phyloP scores from a whole-genome alignment of 371 early-diverging fungal species.

The Mucor circinelloides region DNA sequence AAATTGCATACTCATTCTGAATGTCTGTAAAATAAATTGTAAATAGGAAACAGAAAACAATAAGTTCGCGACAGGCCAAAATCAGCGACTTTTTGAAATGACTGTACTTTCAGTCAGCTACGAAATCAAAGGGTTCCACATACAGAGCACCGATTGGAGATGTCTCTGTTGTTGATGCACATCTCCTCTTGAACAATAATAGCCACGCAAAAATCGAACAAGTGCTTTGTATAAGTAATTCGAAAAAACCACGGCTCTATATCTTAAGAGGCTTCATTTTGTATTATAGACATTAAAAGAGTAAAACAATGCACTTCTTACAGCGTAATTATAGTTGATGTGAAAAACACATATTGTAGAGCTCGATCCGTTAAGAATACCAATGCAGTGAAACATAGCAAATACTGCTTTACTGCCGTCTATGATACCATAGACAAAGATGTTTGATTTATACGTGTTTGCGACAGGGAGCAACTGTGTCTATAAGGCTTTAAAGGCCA shows the following conservation, averaged over 20 bases:
- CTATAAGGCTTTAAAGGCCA: not conserved
- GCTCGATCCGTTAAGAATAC: no score
- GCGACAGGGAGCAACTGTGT: not conserved
- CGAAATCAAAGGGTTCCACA: not conserved
- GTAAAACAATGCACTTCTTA: no score
- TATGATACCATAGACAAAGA: not conserved
- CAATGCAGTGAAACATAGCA: not conserved
- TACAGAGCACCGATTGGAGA: not conserved
- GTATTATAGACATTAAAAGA: no score
- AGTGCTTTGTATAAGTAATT: not conserved
- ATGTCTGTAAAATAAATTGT: no score
- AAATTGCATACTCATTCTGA: conserved; percentile 9
- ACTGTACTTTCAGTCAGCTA: no score
- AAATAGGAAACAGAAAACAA: no score
- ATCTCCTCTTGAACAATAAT: not conserved
- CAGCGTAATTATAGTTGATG: no score
- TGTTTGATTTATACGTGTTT: not conserved
- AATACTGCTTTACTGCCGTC: not conserved
- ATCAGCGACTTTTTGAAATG: no score
- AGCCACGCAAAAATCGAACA: not conserved
- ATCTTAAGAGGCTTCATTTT: no score
- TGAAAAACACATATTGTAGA: no score
- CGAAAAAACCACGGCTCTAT: no score
- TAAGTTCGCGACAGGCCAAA: no score
- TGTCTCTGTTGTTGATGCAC: not conserved